phyloP scores from a whole-genome alignment of 202 grass and related monocot species.

The Musa balbisiana region DNA sequence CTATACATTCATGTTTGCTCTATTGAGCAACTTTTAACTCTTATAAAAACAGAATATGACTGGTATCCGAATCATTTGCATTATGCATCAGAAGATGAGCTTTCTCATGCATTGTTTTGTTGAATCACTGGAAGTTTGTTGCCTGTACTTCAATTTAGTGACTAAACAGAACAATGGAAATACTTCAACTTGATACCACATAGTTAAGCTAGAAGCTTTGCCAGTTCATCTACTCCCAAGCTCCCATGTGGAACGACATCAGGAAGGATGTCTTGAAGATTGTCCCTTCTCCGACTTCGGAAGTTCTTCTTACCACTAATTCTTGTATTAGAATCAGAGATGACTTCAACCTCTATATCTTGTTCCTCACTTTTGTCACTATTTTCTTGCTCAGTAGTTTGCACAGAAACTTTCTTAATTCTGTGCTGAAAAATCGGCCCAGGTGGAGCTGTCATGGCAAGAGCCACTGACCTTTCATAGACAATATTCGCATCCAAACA shows the following conservation, averaged over 20 bases:
- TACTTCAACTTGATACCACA: conserved; percentile 1
- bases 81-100: neutral
- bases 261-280: conserved; percentile 32
- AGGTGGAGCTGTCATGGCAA: conserved; percentile 45
- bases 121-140: neutral
- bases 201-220: conserved; percentile 54
- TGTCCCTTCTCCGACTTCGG: conserved; percentile 32
- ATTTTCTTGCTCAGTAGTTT: conserved; percentile 24
- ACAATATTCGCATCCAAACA: conserved; percentile 52
- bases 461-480: conserved; percentile 51
- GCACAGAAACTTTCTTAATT: conserved; percentile 22
- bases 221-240: conserved; percentile 86
- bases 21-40: no score
- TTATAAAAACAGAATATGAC: no score
- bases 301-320: conserved; percentile 12
- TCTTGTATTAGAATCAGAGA: conserved; percentile 27
- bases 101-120: neutral
- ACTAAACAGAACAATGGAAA: neutral
- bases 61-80: neutral
- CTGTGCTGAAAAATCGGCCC: conserved; percentile 30
- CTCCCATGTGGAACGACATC: conserved; percentile 57
- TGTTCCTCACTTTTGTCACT: conserved; percentile 17
- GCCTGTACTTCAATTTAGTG: no score
- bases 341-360: conserved; percentile 25
- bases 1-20: no score